A percentile compares a stretch with the other conserved stretches of the same genome.
phyloP scores from a whole-genome alignment of 108 stramenopile species.

The Epithemia pelagica region DNA sequence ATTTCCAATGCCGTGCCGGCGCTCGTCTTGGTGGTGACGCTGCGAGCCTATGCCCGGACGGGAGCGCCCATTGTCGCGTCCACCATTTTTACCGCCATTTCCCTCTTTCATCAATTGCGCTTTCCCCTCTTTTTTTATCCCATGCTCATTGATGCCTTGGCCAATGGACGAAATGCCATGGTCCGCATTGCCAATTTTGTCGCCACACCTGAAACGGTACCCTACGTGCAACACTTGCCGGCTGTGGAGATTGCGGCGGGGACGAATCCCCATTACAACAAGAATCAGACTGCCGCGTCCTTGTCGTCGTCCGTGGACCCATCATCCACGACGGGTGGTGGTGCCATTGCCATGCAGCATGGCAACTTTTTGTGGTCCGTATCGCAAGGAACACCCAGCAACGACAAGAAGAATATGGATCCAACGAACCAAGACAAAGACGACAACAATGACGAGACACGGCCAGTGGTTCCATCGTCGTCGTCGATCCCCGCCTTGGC shows the following conservation, averaged over 20 bases:
- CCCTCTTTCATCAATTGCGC: conserved; percentile 90
- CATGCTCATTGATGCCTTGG: conserved; percentile 71
- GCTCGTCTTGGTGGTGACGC: conserved; percentile 63
- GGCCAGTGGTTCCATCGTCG: conserved; percentile 18
- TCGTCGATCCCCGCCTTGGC: conserved; percentile 44
- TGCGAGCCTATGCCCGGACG: conserved; percentile 51
- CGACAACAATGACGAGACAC: conserved; percentile 3
- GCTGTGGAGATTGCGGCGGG: conserved; percentile 23
- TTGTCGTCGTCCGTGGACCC: too few relatives aligned
- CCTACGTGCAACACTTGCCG: conserved; percentile 43
- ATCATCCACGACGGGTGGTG: conserved; percentile 17
- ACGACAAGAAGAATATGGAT: not conserved
- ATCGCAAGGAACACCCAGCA: not conserved
- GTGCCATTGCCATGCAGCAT: conserved; percentile 54
- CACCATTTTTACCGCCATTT: conserved; percentile 87
- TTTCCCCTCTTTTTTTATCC: conserved; percentile 86
- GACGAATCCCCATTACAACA: too few relatives aligned
- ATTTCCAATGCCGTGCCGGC: conserved; percentile 65
- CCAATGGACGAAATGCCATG: conserved; percentile 63
- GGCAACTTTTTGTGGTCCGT: conserved; percentile 68
- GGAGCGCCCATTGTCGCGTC: conserved; percentile 61
- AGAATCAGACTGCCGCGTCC: too few relatives aligned
- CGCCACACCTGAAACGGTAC: conserved; percentile 47
- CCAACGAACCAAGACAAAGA: not conserved
- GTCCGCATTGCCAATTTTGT: conserved; percentile 60